Conservation (phyloP, 2,329 filamentous ascomycete species). For the Ceratocystiopsis minuta region DNA sequence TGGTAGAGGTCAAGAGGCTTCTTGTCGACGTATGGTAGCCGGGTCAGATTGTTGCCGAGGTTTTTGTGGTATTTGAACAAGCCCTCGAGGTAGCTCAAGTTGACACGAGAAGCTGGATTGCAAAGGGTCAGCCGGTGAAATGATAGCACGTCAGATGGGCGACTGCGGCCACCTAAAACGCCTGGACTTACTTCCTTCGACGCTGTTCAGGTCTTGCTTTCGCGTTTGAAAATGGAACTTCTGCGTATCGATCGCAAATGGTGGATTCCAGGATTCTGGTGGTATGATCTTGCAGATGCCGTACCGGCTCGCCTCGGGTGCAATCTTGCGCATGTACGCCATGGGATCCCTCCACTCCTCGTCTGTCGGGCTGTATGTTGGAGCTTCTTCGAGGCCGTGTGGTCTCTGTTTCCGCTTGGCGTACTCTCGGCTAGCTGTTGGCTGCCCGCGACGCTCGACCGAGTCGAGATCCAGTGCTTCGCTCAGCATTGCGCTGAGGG, state of each 20-base stretch:
- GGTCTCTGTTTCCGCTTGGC: slow-evolving; percentile 62
- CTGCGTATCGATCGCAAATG: slow-evolving; percentile 95
- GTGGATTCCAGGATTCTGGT: slow-evolving; percentile 81
- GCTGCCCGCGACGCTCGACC: slow-evolving; percentile 78
- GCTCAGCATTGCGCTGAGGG: slow-evolving; percentile 38
- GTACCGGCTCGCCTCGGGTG: slow-evolving; percentile 67
- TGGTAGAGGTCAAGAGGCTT: slow-evolving; percentile 90
- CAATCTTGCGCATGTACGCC: slow-evolving; percentile 83
- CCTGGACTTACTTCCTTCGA: slow-evolving; percentile 70
- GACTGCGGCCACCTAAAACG: too few relatives aligned
- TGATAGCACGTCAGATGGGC: too few relatives aligned
- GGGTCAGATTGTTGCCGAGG: slow-evolving; percentile 81
- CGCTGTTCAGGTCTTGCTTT: slow-evolving; percentile 90
- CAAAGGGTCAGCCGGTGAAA: slow-evolving; percentile 7
- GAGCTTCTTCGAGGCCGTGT: slow-evolving; percentile 75
- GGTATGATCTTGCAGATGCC: slow-evolving; percentile 94
- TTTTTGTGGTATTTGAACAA: slow-evolving; percentile 94
- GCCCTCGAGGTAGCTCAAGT: slow-evolving; percentile 89
- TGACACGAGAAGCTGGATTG: slow-evolving; percentile 68
- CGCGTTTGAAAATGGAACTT: slow-evolving; percentile 93
- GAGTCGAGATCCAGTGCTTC: slow-evolving; percentile 64
- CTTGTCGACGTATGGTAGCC: slow-evolving; percentile 93
- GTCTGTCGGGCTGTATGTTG: slow-evolving; percentile 74
- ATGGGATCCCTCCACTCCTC: slow-evolving; percentile 93
- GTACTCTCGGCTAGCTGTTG: slow-evolving; percentile 56